phyloP scores from a whole-genome alignment of 371 early-diverging fungal genomes.

The Mortierella sp. region DNA sequence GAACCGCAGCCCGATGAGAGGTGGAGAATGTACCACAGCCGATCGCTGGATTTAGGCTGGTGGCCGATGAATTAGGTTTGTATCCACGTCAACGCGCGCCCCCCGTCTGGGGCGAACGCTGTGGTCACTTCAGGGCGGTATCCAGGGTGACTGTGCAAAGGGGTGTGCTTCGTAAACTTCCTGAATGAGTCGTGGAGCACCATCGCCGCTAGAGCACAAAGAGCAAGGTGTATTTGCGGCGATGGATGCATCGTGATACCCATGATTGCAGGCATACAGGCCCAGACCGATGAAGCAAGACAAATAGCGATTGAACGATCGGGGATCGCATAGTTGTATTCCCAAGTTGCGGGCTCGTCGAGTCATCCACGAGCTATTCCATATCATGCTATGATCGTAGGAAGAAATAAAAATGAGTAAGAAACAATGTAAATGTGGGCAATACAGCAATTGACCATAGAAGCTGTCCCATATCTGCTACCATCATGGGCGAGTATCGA shows the following conservation, averaged over 20 bases:
- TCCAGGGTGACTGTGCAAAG: neutral
- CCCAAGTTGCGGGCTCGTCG: neutral
- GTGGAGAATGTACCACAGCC: conserved; percentile 10
- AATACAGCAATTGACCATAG: neutral
- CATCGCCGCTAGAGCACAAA: too few relatives aligned
- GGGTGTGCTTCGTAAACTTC: neutral
- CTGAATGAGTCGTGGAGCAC: too few relatives aligned
- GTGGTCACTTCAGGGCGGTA: neutral
- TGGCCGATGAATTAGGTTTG: neutral
- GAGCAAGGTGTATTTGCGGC: too few relatives aligned
- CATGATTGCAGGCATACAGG: too few relatives aligned
- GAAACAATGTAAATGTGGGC: neutral
- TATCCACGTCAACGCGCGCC: neutral
- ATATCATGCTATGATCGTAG: neutral
- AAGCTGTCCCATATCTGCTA: neutral
- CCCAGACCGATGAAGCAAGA: neutral
- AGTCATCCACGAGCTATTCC: neutral
- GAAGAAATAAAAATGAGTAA: too few relatives aligned
- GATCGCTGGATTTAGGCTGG: too few relatives aligned
- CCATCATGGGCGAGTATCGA: conserved; percentile 15
- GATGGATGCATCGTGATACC: too few relatives aligned
- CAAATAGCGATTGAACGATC: neutral
- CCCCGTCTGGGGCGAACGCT: neutral
- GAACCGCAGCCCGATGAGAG: neutral
- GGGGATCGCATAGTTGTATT: neutral